Evolutionary conservation across 1,284 basidiomycete species (phyloP).

Genomic region (Ganoderma meredithae): DNA sequence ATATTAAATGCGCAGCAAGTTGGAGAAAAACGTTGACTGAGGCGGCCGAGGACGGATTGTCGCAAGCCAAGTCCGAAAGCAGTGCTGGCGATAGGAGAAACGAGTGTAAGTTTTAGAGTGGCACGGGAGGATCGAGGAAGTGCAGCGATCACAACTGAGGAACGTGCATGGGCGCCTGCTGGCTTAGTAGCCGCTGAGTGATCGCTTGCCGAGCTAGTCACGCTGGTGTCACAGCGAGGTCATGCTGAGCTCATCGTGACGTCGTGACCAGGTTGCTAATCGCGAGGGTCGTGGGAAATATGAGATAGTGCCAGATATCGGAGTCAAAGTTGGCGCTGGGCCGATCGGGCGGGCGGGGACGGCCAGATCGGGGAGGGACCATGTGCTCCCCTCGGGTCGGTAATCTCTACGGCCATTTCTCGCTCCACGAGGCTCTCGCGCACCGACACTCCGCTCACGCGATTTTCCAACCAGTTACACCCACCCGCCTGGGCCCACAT

Average conservation of each 20-base stretch:
- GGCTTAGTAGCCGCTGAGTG: slow-evolving; percentile 3
- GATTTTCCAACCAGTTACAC: neutral
- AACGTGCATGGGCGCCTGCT: slow-evolving; percentile 14
- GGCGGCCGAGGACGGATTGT: slow-evolving; percentile 8
- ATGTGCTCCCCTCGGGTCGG: slow-evolving; percentile 24
- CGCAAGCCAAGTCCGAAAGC: slow-evolving; percentile 24
- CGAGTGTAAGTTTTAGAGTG: neutral
- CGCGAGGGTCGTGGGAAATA: slow-evolving; percentile 26
- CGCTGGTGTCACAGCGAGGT: slow-evolving; percentile 17
- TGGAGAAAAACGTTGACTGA: slow-evolving; percentile 9
- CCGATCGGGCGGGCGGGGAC: slow-evolving; percentile 26
- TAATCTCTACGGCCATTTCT: slow-evolving; percentile 16
- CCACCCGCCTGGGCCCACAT: neutral
- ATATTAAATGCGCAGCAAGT: slow-evolving; percentile 2
- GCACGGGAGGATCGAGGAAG: neutral
- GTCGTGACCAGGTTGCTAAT: slow-evolving; percentile 13
- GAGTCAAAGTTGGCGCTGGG: slow-evolving; percentile 6
- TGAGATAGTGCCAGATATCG: neutral
- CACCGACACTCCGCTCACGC: neutral
- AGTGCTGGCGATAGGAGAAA: slow-evolving; percentile 20
- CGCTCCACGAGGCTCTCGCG: slow-evolving; percentile 21
- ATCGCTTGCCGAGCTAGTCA: slow-evolving; percentile 7
- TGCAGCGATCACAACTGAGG: slow-evolving; percentile 25
- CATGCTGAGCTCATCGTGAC: slow-evolving; percentile 2
- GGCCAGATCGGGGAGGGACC: slow-evolving; percentile 22